Evolutionary conservation across 1,284 basidiomycete genomes (phyloP), one percentile per base, ranked within the genome.

Genomic region (Cryptococcus sp.): DNA sequence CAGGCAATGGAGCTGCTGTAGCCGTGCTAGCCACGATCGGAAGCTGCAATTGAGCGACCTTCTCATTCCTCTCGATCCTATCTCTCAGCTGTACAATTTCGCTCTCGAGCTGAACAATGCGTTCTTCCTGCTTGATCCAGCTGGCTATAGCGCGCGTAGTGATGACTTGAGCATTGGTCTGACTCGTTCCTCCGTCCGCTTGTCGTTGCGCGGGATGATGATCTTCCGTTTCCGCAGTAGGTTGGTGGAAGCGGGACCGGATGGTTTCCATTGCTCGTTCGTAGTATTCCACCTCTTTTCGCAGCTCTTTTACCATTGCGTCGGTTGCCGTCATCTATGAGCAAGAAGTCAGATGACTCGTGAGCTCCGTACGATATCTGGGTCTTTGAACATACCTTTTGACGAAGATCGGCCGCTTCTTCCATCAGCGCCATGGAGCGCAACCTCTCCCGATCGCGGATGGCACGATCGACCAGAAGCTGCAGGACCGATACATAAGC

Each of bases 221-320:
- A 16, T 45, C 43, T 25, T 22, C 27, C 16, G 47, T 30, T 25
- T 22, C 27, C 17, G 47, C 17, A 16, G 7, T 8, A 48, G n/a
- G 8, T 48, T 48, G 20, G 15, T 7, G 25, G 13, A 93, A 88
- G 17, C 89, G 84, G 19, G 86, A 87, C 73, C 90, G 90, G 7
- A 94, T 88, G 7, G 89, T 88, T 73, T 92, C 89, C 43, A 95
- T 80, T 15, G 90, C 89, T 16, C 88, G 86, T 69, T 92, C 91
- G 49, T 93, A 82, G 67, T 88, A 90, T 1, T 84, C 70, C 52
- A 88, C 83, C 61, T 91, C 89, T 68, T 90, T 90, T 61, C 88
- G 85, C 68, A 86, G 88, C 55, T 82, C 78, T 13, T 78, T 77
- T 2, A 86, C 50, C 2, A 75, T 67, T 5, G 72, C 73, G 52